phyloP scores from a whole-genome alignment of 2,329 filamentous ascomycete species.

The Daldinia sp. region DNA sequence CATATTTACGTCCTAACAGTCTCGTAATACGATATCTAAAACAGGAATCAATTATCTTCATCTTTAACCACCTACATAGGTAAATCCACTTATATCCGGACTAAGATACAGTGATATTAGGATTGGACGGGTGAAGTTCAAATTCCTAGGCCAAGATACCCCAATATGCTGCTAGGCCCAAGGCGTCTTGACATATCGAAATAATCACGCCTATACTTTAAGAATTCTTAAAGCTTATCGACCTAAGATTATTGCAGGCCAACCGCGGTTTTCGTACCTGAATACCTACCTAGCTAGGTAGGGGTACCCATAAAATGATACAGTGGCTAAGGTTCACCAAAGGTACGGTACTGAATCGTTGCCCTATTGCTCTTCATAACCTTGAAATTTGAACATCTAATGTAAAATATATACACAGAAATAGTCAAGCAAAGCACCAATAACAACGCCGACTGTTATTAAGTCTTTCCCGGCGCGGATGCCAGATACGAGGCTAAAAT shows the following conservation, averaged over 20 bases:
- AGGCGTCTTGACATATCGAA: too few relatives aligned
- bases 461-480: conserved; percentile 11
- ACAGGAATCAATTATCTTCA: too few relatives aligned
- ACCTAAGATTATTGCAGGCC: neutral
- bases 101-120: too few relatives aligned
- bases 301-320: too few relatives aligned
- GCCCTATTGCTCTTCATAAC: neutral
- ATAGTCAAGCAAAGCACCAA: conserved; percentile 9
- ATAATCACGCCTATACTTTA: neutral
- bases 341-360: neutral
- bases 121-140: too few relatives aligned
- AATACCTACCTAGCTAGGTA: neutral
- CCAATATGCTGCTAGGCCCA: too few relatives aligned
- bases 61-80: too few relatives aligned
- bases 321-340: neutral
- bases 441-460: conserved; percentile 15
- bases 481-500: conserved; percentile 19
- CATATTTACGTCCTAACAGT: too few relatives aligned
- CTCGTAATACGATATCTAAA: too few relatives aligned
- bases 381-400: conserved; percentile 6
- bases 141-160: too few relatives aligned
- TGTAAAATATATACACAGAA: conserved; percentile 15
- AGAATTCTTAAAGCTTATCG: neutral
- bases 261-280: neutral
- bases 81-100: too few relatives aligned